A percentile compares a stretch with the other conserved stretches of the same genome.
phyloP scores from a whole-genome alignment of 1,139 yeast species.

The Lodderomyces theae region DNA sequence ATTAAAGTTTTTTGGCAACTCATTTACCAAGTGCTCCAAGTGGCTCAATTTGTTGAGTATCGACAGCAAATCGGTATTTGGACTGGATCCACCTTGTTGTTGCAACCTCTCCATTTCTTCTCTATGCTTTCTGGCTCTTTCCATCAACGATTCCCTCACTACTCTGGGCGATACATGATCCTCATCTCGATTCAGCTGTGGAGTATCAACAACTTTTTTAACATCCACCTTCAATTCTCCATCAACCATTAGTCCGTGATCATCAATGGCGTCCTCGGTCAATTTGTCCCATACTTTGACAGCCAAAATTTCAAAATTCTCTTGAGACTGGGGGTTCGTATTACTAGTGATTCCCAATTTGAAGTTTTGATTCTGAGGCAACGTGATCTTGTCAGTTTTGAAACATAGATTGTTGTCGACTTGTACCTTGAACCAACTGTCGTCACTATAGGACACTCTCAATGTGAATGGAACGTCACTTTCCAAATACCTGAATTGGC shows the following conservation, averaged over 20 bases:
- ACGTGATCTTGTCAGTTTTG: slow-evolving; percentile 52
- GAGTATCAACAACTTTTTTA: slow-evolving; percentile 15
- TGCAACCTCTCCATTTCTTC: slow-evolving; percentile 18
- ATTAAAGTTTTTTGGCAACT: slow-evolving; percentile 1
- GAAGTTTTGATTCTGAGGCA: slow-evolving; percentile 31
- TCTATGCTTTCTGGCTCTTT: slow-evolving; percentile 28
- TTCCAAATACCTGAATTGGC: slow-evolving; percentile 57
- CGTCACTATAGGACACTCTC: slow-evolving; percentile 58
- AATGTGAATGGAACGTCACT: slow-evolving; percentile 67
- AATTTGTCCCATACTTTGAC: slow-evolving; percentile 53
- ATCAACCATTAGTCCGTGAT: slow-evolving; percentile 52
- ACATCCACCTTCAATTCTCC: slow-evolving; percentile 34
- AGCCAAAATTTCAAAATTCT: slow-evolving; percentile 58
- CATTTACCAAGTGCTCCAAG: slow-evolving; percentile 5
- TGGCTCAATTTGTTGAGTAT: slow-evolving; percentile 8
- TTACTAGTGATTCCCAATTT: slow-evolving; percentile 53
- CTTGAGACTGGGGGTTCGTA: slow-evolving; percentile 39
- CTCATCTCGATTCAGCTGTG: slow-evolving; percentile 5
- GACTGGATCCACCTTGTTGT: not conserved
- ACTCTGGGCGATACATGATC: slow-evolving; percentile 9
- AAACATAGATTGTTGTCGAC: slow-evolving; percentile 69
- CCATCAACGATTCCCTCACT: slow-evolving; percentile 40
- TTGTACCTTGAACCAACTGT: slow-evolving; percentile 58
- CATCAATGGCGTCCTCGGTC: slow-evolving; percentile 55
- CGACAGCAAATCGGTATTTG: not conserved